These are phyloP conservation scores for Talaromyces stipitatus DNA, from an alignment of 495 filamentous ascomycete genomes.

Conservation along the genomic window DNA sequence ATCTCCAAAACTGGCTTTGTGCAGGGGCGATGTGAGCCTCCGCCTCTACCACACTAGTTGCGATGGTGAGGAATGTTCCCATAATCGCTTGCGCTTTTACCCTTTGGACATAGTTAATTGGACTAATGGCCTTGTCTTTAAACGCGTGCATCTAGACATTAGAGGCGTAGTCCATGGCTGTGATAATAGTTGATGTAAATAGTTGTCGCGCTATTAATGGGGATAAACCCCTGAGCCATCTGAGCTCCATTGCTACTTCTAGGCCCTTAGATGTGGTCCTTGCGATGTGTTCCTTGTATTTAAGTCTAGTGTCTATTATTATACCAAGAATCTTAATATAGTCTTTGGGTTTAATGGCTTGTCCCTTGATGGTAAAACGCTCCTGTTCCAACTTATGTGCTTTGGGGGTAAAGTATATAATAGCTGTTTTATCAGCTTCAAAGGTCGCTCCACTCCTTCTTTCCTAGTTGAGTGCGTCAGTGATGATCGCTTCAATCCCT, in stretches of 20 bases:
- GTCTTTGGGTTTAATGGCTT: slow-evolving; percentile 14
- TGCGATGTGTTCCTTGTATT: slow-evolving; percentile 18
- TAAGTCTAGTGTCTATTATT: slow-evolving; percentile 16
- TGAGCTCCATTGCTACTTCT: slow-evolving; percentile 22
- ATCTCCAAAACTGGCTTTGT: slow-evolving; percentile 15
- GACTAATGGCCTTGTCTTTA: slow-evolving; percentile 13
- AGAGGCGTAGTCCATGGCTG: slow-evolving; percentile 25
- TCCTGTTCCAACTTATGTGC: slow-evolving; percentile 13
- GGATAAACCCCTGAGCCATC: slow-evolving; percentile 18
- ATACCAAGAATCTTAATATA: slow-evolving; percentile 16
- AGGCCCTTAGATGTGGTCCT: slow-evolving; percentile 22
- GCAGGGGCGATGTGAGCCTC: slow-evolving; percentile 16
- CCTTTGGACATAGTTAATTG: slow-evolving; percentile 22
- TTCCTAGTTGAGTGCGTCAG: no score
- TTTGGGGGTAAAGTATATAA: slow-evolving; percentile 19
- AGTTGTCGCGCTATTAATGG: slow-evolving; percentile 21
- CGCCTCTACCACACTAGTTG: slow-evolving; percentile 16
- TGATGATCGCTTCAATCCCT: no score
- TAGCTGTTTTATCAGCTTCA: slow-evolving; percentile 19
- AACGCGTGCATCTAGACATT: slow-evolving; percentile 25
- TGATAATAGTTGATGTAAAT: slow-evolving; percentile 20
- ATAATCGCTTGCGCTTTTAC: slow-evolving; percentile 25
- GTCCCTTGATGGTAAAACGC: slow-evolving; percentile 18
- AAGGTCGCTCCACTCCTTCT: no score
- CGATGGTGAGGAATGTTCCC: slow-evolving; percentile 17